Percentiles rank a stretch among this genome's conserved stretches.
Conservation (phyloP, 306 rosid genomes). For the Trifolium fragiferum region DNA sequence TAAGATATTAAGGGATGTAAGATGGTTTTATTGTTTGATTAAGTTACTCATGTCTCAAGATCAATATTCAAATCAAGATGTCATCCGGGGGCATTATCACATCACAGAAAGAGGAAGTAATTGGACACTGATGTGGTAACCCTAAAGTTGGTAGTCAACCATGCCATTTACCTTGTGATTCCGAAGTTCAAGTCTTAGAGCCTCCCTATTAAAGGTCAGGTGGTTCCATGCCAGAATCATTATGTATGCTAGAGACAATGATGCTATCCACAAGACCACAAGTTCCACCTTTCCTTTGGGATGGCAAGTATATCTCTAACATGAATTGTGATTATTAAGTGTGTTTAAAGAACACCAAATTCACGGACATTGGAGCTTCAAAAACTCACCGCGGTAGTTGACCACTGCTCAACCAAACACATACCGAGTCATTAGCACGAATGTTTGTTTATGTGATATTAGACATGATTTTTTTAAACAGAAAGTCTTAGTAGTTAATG, state of each 20-base stretch:
- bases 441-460: too few species aligned
- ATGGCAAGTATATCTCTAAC: neutral
- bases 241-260: neutral
- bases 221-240: neutral
- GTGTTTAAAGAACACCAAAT: too few species aligned
- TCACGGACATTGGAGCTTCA: too few species aligned
- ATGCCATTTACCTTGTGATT: slow-evolving; percentile 13
- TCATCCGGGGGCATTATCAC: neutral
- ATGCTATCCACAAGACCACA: neutral
- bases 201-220: neutral
- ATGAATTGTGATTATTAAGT: neutral
- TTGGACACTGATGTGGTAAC: slow-evolving; percentile 2
- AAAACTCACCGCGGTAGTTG: too few species aligned
- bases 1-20: slow-evolving; percentile 13
- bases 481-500: too few species aligned
- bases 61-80: neutral
- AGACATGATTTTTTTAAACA: too few species aligned
- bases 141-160: slow-evolving; percentile 18
- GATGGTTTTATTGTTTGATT: neutral
- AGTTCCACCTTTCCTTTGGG: neutral
- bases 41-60: slow-evolving; percentile 12
- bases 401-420: too few species aligned
- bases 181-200: slow-evolving; percentile 14
- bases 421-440: too few species aligned
- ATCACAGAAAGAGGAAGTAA: neutral